Conservation (phyloP, 1,284 basidiomycete genomes). For the Rhodotorula mucilaginosa region DNA sequence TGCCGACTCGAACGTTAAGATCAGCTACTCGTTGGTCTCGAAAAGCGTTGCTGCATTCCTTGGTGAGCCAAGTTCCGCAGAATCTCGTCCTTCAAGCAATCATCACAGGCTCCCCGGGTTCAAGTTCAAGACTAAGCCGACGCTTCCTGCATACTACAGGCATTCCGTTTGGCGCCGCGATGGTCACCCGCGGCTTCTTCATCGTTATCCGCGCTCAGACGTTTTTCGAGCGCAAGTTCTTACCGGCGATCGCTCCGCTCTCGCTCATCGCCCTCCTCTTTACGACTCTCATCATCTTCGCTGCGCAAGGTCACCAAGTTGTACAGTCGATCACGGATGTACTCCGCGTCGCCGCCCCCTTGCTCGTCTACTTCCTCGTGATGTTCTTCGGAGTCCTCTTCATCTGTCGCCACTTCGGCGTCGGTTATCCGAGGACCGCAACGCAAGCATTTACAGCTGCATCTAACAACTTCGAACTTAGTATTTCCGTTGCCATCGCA, state of each 20-base stretch:
- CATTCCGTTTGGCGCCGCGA: slow-evolving; percentile 65
- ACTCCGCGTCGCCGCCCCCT: slow-evolving; percentile 74
- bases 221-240: slow-evolving; percentile 60
- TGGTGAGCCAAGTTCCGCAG: slow-evolving; percentile 16
- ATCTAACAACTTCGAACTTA: slow-evolving; percentile 63
- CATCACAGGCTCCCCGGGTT: too few relatives aligned
- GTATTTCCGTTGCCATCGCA: slow-evolving; percentile 77
- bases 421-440: slow-evolving; percentile 63
- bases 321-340: slow-evolving; percentile 66
- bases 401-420: slow-evolving; percentile 44
- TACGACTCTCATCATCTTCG: slow-evolving; percentile 54
- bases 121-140: too few relatives aligned
- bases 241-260: slow-evolving; percentile 56
- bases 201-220: slow-evolving; percentile 53
- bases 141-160: slow-evolving; percentile 47
- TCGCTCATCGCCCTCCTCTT: slow-evolving; percentile 74
- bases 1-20: slow-evolving; percentile 50
- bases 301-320: slow-evolving; percentile 58
- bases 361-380: slow-evolving; percentile 52
- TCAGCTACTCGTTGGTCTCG: slow-evolving; percentile 68
- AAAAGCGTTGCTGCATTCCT: slow-evolving; percentile 45
- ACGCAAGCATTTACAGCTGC: slow-evolving; percentile 53
- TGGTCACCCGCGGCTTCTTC: slow-evolving; percentile 64
- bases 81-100: too few relatives aligned
- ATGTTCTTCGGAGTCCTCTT: slow-evolving; percentile 76